A percentile compares a stretch with the other conserved stretches of the same genome.
Conservation (phyloP, 2,329 filamentous ascomycete species). For the Fusarium sp. region DNA sequence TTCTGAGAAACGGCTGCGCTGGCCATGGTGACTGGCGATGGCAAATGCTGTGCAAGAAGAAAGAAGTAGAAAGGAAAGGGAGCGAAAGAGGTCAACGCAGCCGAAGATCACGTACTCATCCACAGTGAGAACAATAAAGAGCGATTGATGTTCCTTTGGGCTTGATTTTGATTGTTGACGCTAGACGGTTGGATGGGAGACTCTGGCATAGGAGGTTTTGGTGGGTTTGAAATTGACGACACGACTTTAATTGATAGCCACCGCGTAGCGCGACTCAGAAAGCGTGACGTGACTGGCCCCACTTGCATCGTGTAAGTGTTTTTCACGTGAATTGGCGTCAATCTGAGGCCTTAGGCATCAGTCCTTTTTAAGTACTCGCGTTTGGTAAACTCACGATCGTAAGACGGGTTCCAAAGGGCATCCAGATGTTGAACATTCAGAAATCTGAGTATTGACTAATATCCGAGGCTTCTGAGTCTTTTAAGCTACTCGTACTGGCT, state of each 20-base stretch:
- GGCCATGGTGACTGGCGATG: constrained; percentile 55
- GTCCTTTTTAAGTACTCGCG: neutral
- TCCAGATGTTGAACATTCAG: neutral
- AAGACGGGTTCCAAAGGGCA: neutral
- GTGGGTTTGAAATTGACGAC: constrained; percentile 37
- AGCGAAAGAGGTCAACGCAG: neutral
- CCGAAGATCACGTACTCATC: constrained; percentile 26
- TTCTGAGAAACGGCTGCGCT: constrained; percentile 72
- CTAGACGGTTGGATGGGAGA: constrained; percentile 25
- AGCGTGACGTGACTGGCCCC: constrained; percentile 54
- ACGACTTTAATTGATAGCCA: constrained; percentile 47
- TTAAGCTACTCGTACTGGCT: too few species aligned
- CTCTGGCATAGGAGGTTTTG: constrained; percentile 28
- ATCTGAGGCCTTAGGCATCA: neutral
- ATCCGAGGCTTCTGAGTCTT: too few species aligned
- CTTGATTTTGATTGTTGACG: constrained; percentile 35
- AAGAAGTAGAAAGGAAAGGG: constrained; percentile 6
- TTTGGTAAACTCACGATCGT: neutral
- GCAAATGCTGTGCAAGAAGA: constrained; percentile 19
- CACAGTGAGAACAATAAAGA: constrained; percentile 11
- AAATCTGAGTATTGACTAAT: neutral
- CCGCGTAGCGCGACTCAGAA: constrained; percentile 49
- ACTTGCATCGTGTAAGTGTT: constrained; percentile 15
- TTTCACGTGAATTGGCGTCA: constrained; percentile 48
- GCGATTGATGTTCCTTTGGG: constrained; percentile 10